Evolutionary conservation across 202 grass and related monocot species (phyloP), one percentile per base, ranked within the genome.

Genomic region (Saccharum hybrid): DNA sequence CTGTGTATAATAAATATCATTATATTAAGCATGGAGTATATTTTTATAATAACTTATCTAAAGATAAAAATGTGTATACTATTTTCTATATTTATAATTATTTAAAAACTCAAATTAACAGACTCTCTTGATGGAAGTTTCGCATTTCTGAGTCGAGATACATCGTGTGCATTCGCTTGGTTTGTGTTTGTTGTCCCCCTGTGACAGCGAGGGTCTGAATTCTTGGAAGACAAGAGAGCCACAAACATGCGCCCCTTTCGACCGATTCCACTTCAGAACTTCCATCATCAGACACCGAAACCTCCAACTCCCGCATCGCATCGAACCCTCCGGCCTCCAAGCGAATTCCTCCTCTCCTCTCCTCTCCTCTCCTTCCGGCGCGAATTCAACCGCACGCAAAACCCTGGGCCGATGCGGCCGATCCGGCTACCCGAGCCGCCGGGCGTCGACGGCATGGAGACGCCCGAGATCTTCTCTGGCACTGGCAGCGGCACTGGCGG

Each of bases 341-440:
- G 57, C 41, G 80, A 82, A 51, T 62, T 59, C 69, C 21, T 36
- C 62, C 54, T 18, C 54, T 18, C 63, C 70, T 26, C 33, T 34
- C 19, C 19, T 11, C 33, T 34, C 19, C 19, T 11, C 63, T 61
- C 19, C 42, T 26, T 19, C 40, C 66, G 51, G 14, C 66, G 37
- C 52, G 79, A 61, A 86, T 82, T 83, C 42, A 71, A 59, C 72
- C 77, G 28, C 62, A 21, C 19, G 54, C 64, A 66, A 72, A 77
- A 73, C 77, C 66, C 78, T 85, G 71, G 19, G 46, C 56, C 68
- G 82, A 97, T 97, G 94, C 87, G 90, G 72, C 92, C 90, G 21
- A 94, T 97, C 80, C 86, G 94, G 72, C 88, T 97, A 13, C 92
- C 92, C 49, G 90, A 97, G 82, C 94, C 94, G 26, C 92, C 90